Evolutionary conservation across 352 stramenopile genomes (phyloP), one percentile per base, ranked within the genome.

Genomic region (Globisporangium perplexum): DNA sequence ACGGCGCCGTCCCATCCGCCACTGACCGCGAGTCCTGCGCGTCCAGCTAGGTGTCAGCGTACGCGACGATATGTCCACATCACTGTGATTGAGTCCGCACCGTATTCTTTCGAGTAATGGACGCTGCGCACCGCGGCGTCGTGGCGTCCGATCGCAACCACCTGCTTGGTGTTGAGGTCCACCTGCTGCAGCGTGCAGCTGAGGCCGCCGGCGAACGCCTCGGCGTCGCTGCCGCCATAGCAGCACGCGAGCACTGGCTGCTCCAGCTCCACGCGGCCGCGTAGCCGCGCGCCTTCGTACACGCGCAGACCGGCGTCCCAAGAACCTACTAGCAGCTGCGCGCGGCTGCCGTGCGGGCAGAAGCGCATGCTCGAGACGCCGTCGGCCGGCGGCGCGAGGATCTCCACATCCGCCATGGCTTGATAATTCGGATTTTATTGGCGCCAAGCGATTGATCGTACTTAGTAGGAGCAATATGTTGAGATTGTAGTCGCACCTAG

Each of bases 311-410:
- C 62, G 0, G 66, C 65, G 53, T 96, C 86, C 88, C 88, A 96
- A 0, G 86, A 95, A 7, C 71, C 67, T 10, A 83, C 74, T 2
- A 95, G 62, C 23, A 96, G 68, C 7, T 87, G 65, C 30, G 74
- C 66, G 36, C 67, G 68, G 39, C 61, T 69, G 43, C 68, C 72
- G 14, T 60, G 52, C 31, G 67, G 49, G 20, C 80, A 72, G 66
- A 96, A 96, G 62, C 83, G 85, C 50, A 96, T 47, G 55, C 74
- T 78, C 33, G 82, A 87, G 42, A 96, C 83, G 57, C 85, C 84
- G 64, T 96, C 88, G 47, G 72, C 83, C 26, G 88, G 86, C 47
- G 86, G 78, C 50, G 82, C 78, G 42, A 73, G 69, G 53, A 92
- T 68, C 63, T 88, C 78, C 28, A 70, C 53, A 41, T 85, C 68